A percentile compares a stretch with the other conserved stretches of the same genome.
phyloP scores from a whole-genome alignment of 345 rosid species.

The Boechera stricta region DNA sequence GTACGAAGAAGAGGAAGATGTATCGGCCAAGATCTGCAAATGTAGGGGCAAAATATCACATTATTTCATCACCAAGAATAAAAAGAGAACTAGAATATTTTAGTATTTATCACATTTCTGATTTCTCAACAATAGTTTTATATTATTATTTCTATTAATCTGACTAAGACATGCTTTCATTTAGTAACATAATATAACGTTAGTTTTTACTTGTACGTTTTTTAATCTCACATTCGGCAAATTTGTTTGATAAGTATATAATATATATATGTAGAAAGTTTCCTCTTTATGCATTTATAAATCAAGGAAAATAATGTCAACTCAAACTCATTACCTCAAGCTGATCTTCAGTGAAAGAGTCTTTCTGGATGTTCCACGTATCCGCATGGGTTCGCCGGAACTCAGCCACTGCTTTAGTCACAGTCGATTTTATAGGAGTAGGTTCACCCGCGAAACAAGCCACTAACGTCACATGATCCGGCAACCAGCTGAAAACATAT shows the following conservation, averaged over 20 bases:
- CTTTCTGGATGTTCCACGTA: slow-evolving; percentile 95
- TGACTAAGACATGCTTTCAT: neutral
- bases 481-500: slow-evolving; percentile 72
- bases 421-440: slow-evolving; percentile 86
- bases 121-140: neutral
- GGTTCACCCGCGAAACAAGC: slow-evolving; percentile 87
- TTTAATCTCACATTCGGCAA: neutral
- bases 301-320: neutral
- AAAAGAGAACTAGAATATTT: neutral
- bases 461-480: slow-evolving; percentile 84
- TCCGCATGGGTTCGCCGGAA: slow-evolving; percentile 96
- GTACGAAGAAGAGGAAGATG: slow-evolving; percentile 91
- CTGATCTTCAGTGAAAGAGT: slow-evolving; percentile 86
- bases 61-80: slow-evolving; percentile 10
- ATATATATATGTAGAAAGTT: neutral
- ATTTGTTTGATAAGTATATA: slow-evolving; percentile 1
- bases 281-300: neutral
- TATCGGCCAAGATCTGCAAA: slow-evolving; percentile 93
- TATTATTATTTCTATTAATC: neutral
- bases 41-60: slow-evolving; percentile 11
- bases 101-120: neutral
- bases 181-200: neutral
- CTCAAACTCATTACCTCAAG: slow-evolving; percentile 68
- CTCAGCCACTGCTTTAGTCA: slow-evolving; percentile 98
- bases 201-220: slow-evolving; percentile 1